phyloP scores from a whole-genome alignment of 1,284 basidiomycete species.

The Ceratobasidium sp. region DNA sequence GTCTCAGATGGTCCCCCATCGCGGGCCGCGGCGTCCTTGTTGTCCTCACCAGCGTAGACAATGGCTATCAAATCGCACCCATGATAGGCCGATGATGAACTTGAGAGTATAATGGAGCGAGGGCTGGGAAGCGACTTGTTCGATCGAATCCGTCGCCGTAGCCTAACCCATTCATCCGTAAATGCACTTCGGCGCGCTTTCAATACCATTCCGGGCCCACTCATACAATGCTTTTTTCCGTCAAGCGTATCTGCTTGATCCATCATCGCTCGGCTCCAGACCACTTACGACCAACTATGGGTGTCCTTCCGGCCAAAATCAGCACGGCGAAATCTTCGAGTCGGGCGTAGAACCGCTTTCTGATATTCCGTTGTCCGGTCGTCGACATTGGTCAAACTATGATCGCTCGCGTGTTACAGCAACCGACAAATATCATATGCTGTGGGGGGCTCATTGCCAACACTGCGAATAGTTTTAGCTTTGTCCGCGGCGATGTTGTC shows the following conservation, averaged over 20 bases:
- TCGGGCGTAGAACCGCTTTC: background rate
- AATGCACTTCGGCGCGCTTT: constrained; percentile 29
- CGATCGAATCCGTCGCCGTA: constrained; percentile 1
- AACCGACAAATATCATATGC: background rate
- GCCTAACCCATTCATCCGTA: constrained; percentile 31
- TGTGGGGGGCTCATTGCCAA: no score
- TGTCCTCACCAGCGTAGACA: constrained; percentile 23
- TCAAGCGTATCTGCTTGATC: background rate
- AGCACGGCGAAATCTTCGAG: background rate
- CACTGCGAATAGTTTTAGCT: no score
- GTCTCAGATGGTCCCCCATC: constrained; percentile 22
- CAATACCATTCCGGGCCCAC: constrained; percentile 25
- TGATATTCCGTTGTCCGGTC: background rate
- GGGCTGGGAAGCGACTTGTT: background rate
- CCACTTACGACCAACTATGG: constrained; percentile 26
- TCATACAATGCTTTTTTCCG: background rate
- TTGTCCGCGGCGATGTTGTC: constrained; percentile 24
- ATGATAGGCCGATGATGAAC: background rate
- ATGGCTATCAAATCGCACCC: background rate
- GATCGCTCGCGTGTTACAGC: background rate
- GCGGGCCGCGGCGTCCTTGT: constrained; percentile 28
- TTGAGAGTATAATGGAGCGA: no score
- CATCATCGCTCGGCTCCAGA: constrained; percentile 35
- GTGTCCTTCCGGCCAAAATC: background rate
- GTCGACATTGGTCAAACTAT: no score